These are phyloP conservation scores for Coemansia sp. DNA, from an alignment of 192 early-diverging fungal genomes.

Conservation along the genomic window DNA sequence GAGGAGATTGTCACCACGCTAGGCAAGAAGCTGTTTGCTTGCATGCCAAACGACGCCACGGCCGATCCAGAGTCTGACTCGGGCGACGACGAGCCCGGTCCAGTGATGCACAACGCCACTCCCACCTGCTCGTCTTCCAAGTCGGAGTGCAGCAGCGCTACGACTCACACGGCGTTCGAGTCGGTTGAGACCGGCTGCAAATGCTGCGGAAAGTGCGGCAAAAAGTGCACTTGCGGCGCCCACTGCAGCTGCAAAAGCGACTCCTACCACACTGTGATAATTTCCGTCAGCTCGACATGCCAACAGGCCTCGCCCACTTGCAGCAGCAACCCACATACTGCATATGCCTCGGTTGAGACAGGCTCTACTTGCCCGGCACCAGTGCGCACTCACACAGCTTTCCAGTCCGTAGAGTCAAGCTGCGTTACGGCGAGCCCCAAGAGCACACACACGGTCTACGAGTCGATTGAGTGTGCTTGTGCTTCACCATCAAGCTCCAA, in stretches of 20 bases:
- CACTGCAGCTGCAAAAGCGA: slow-evolving; percentile 26
- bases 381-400: slow-evolving; percentile 1
- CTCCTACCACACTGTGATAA: slow-evolving; percentile 31
- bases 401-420: slow-evolving; percentile 7
- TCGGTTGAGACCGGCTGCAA: slow-evolving; percentile 22
- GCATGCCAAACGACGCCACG: neutral
- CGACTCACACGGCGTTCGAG: slow-evolving; percentile 15
- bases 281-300: slow-evolving; percentile 14
- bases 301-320: neutral
- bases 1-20: slow-evolving; percentile 23
- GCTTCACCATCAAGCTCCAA: neutral
- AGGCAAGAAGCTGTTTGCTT: slow-evolving; percentile 36
- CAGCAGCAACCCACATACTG: too few species aligned
- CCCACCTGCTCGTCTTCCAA: neutral
- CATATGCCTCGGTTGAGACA: slow-evolving; percentile 4
- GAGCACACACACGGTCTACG: slow-evolving; percentile 14
- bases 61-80: slow-evolving; percentile 7
- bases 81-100: neutral
- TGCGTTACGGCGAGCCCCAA: too few species aligned
- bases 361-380: too few species aligned
- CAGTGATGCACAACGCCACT: slow-evolving; percentile 9
- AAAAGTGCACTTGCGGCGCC: slow-evolving; percentile 17
- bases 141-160: neutral
- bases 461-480: neutral
- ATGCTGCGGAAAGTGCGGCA: slow-evolving; percentile 15